These are phyloP conservation scores for Tetragonia tetragonoides DNA, from an alignment of 148 eudicot genomes.

Conservation along the genomic window DNA sequence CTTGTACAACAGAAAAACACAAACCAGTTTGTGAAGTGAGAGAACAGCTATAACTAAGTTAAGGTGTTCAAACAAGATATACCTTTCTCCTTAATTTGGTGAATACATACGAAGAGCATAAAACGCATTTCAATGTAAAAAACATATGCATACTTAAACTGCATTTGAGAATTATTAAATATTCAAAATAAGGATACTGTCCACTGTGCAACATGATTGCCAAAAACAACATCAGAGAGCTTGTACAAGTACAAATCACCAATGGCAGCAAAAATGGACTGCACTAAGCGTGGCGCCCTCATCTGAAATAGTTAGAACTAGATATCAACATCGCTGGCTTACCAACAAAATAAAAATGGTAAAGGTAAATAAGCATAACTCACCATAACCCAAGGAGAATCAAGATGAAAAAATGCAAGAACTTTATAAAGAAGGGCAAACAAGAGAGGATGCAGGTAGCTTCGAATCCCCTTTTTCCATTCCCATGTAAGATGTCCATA, in stretches of 20 bases:
- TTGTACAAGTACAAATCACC: constrained; percentile 88
- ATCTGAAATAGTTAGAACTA: constrained; percentile 41
- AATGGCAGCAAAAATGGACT: constrained; percentile 73
- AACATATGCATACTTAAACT: not conserved
- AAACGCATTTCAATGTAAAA: constrained; percentile 1
- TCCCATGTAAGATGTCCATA: constrained; percentile 98
- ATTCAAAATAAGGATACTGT: constrained; percentile 71
- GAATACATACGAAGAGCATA: not conserved
- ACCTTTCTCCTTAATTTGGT: not conserved
- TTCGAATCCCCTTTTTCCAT: constrained; percentile 80
- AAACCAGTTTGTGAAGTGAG: constrained; percentile 89
- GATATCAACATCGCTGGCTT: too few species aligned
- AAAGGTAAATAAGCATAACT: not conserved
- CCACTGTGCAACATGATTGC: constrained; percentile 68
- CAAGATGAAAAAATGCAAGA: constrained; percentile 67
- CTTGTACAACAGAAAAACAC: constrained; percentile 88
- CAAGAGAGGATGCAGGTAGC: constrained; percentile 82
- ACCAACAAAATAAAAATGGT: not conserved
- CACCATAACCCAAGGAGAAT: constrained; percentile 84
- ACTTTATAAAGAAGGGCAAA: constrained; percentile 79
- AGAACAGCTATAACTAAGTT: constrained; percentile 65
- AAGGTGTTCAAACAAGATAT: constrained; percentile 38
- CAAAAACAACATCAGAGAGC: constrained; percentile 55
- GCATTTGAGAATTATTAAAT: not conserved
- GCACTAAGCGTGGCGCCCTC: constrained; percentile 74